Evolutionary conservation across 805 yeast species (phyloP).

Genomic region (Nematodospora valgi): DNA sequence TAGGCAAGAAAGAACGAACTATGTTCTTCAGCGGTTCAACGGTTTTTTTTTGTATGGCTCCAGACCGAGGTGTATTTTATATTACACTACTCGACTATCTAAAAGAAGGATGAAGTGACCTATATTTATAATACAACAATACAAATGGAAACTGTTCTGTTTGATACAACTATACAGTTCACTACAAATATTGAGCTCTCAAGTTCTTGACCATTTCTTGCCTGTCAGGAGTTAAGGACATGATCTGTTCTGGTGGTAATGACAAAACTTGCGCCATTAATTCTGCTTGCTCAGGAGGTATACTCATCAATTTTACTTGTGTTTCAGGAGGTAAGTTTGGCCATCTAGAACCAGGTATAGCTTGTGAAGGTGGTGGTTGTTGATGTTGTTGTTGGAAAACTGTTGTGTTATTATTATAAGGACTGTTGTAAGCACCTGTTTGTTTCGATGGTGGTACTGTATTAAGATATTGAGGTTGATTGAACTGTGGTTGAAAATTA

Average conservation of each 20-base stretch:
- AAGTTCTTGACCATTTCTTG: no score
- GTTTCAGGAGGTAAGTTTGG: constrained; percentile 46
- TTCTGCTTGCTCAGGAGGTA: constrained; percentile 58
- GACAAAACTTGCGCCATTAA: constrained; percentile 52
- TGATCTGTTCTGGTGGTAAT: constrained; percentile 29
- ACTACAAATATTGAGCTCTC: no score
- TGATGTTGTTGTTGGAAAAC: constrained; percentile 6
- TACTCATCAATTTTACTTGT: constrained; percentile 45
- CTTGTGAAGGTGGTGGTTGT: constrained; percentile 9
- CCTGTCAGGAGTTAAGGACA: no score
- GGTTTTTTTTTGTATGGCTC: no score
- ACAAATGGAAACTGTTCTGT: no score
- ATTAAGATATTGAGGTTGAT: constrained; percentile 10
- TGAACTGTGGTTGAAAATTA: constrained; percentile 7
- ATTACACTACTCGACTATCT: no score
- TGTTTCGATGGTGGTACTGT: constrained; percentile 6
- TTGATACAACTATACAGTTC: no score
- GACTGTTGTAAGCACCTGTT: no score
- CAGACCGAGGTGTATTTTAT: no score
- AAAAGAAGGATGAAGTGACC: no score
- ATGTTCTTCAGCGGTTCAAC: no score
- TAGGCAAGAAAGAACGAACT: neutral
- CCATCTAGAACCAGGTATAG: constrained; percentile 37
- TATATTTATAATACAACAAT: no score
- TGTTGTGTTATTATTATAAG: constrained; percentile 1